phyloP scores from a whole-genome alignment of 495 filamentous ascomycete species.

The Astrothelium subdiscretum region DNA sequence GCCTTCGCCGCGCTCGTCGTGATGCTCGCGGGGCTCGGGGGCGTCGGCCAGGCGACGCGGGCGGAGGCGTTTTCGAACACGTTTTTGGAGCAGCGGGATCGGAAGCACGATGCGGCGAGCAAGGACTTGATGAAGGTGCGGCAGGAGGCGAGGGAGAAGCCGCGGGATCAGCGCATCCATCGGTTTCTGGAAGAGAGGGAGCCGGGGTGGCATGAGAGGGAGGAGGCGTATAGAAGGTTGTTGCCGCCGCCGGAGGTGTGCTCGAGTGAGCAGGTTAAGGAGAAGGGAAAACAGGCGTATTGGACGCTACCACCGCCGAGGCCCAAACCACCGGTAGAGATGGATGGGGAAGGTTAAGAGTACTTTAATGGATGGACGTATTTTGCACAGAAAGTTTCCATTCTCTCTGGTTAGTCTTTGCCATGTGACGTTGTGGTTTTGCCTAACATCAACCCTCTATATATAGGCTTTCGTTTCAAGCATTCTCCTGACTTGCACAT shows the following conservation, averaged over 20 bases:
- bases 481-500: too few species aligned
- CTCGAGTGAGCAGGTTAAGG: slow-evolving; percentile 13
- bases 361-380: too few species aligned
- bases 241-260: slow-evolving; percentile 23
- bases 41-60: slow-evolving; percentile 54
- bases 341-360: not conserved
- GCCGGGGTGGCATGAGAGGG: slow-evolving; percentile 13
- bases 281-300: not conserved
- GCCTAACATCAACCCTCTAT: too few species aligned
- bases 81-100: slow-evolving; percentile 50
- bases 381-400: too few species aligned
- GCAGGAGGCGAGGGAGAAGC: slow-evolving; percentile 34
- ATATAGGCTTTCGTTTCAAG: too few species aligned
- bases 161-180: slow-evolving; percentile 53
- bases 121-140: slow-evolving; percentile 48
- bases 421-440: too few species aligned
- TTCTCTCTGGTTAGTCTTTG: too few species aligned
- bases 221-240: slow-evolving; percentile 19
- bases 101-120: slow-evolving; percentile 50
- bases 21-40: slow-evolving; percentile 52
- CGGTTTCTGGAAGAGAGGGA: slow-evolving; percentile 63
- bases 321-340: not conserved
- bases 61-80: slow-evolving; percentile 44
- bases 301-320: not conserved
- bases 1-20: slow-evolving; percentile 61